These are phyloP conservation scores for Thalassiosira exigua DNA, from an alignment of 352 stramenopile genomes.

Conservation along the genomic window DNA sequence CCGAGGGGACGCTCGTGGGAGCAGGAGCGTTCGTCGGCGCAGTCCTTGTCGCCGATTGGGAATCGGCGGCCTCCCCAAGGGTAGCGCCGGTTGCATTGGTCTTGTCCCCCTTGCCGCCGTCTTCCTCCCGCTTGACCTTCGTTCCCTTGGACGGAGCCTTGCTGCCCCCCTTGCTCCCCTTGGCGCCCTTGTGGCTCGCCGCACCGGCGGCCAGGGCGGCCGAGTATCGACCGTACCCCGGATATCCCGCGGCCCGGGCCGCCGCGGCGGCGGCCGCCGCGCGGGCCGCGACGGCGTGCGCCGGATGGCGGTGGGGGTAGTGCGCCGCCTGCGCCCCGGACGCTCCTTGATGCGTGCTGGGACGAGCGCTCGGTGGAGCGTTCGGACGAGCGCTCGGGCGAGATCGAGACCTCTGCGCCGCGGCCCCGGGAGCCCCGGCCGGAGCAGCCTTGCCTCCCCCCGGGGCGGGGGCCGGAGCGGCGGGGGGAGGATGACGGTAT, in stretches of 20 bases:
- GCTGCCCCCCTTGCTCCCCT: background rate
- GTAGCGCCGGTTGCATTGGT: no score
- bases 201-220: slow-evolving; percentile 3
- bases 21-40: no score
- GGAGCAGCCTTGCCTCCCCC: no score
- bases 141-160: background rate
- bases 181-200: background rate
- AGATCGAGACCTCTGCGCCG: no score
- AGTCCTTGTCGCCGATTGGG: no score
- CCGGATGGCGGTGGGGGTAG: slow-evolving; percentile 21
- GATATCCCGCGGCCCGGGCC: background rate
- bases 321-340: background rate
- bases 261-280: slow-evolving; percentile 6
- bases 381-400: no score
- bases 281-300: slow-evolving; percentile 2
- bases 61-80: no score
- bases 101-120: background rate
- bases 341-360: slow-evolving; percentile 1
- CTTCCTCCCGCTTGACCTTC: background rate
- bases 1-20: no score
- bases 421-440: no score
- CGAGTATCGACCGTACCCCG: slow-evolving; percentile 16
- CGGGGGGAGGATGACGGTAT: background rate
- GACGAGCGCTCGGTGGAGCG: no score
- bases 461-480: slow-evolving; percentile 6